These are phyloP conservation scores for Teratosphaeria destructans DNA, from an alignment of 2,329 filamentous ascomycete species.

Conservation along the genomic window DNA sequence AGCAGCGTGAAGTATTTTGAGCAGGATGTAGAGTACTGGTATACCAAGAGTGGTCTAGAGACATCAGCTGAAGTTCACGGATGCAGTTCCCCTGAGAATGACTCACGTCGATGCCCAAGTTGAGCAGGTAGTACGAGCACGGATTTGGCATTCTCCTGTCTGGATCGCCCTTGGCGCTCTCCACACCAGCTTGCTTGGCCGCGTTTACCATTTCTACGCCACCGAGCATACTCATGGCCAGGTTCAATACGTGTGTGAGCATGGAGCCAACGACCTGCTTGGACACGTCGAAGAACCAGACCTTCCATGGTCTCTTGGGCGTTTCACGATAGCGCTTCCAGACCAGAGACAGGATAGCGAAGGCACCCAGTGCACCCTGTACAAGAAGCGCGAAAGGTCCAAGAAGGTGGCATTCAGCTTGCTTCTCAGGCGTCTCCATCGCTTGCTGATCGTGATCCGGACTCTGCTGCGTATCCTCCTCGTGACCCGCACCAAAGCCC, in stretches of 20 bases:
- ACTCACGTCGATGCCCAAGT: conserved; percentile 89
- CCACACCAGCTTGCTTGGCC: conserved; percentile 22
- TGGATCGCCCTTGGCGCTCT: conserved; percentile 32
- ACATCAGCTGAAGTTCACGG: neutral
- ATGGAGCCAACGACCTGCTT: conserved; percentile 95
- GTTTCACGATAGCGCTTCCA: conserved; percentile 89
- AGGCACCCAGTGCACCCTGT: conserved; percentile 71
- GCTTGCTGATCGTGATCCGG: neutral
- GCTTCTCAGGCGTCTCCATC: neutral
- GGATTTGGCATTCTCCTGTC: conserved; percentile 62
- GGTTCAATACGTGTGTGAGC: conserved; percentile 81
- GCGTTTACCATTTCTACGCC: conserved; percentile 64
- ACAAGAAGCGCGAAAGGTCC: conserved; percentile 86
- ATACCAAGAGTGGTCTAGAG: conserved; percentile 89
- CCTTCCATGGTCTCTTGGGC: conserved; percentile 83
- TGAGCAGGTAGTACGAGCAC: conserved; percentile 91
- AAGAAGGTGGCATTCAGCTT: conserved; percentile 73
- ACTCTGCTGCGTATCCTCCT: conserved; percentile 6
- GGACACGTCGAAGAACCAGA: conserved; percentile 95
- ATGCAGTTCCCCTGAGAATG: neutral
- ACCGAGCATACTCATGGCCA: conserved; percentile 93
- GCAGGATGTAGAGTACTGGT: conserved; percentile 80
- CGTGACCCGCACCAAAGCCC: conserved; percentile 2
- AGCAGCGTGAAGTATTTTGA: conserved; percentile 64
- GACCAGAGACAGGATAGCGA: conserved; percentile 78